Evolutionary conservation across 192 early-diverging fungal species (phyloP).

Genomic region (Radiomyces spectabilis): DNA sequence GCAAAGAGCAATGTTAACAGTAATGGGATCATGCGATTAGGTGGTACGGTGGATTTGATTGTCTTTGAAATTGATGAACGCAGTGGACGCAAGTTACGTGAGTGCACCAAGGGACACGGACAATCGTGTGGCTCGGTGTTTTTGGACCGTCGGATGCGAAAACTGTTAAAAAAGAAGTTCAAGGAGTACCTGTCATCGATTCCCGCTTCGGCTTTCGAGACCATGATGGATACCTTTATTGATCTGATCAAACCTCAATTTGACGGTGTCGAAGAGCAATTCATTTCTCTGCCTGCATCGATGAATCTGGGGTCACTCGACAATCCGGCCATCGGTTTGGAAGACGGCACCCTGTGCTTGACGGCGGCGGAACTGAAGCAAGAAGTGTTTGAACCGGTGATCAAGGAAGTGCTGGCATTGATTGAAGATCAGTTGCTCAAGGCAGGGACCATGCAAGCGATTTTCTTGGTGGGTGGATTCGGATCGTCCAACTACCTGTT

Average conservation of each 20-base stretch:
- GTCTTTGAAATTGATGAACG: conserved; percentile 42
- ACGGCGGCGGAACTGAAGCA: conserved; percentile 34
- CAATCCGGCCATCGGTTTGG: conserved; percentile 34
- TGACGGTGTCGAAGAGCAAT: conserved; percentile 41
- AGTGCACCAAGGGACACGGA: conserved; percentile 35
- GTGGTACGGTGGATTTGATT: conserved; percentile 48
- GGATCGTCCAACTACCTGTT: conserved; percentile 44
- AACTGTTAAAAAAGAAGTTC: conserved; percentile 37
- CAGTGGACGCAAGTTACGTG: conserved; percentile 26
- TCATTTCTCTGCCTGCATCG: conserved; percentile 41
- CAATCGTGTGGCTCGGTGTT: conserved; percentile 40
- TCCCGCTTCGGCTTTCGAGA: conserved; percentile 36
- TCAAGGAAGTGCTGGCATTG: conserved; percentile 39
- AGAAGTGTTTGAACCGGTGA: conserved; percentile 48
- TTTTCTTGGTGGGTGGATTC: conserved; percentile 50
- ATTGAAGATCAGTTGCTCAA: conserved; percentile 42
- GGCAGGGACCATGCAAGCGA: conserved; percentile 31
- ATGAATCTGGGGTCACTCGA: conserved; percentile 38
- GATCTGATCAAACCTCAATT: conserved; percentile 49
- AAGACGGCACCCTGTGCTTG: conserved; percentile 40
- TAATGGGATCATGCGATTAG: conserved; percentile 1
- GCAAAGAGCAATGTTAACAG: neutral
- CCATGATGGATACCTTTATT: conserved; percentile 41
- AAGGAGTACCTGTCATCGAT: conserved; percentile 32
- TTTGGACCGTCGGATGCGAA: conserved; percentile 37